phyloP scores from a whole-genome alignment of 345 rosid genomes.

The Eucalyptus erythrocorys region DNA sequence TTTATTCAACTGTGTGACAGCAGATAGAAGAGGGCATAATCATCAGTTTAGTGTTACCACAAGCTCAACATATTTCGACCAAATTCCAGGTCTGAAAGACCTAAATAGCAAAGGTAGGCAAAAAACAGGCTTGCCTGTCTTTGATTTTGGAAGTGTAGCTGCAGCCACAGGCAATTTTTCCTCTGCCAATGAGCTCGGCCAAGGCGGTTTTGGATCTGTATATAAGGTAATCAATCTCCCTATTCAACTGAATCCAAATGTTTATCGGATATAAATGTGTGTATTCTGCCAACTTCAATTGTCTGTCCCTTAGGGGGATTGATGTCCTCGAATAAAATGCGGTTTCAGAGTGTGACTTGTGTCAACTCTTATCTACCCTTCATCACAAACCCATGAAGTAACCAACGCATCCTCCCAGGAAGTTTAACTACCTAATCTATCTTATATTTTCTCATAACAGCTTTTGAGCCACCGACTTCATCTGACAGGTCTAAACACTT shows the following conservation, averaged over 20 bases:
- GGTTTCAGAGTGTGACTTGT: background rate
- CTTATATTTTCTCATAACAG: background rate
- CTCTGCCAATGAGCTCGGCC: background rate
- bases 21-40: background rate
- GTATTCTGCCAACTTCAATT: background rate
- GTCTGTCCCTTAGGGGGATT: background rate
- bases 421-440: background rate
- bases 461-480: background rate
- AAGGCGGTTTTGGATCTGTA: slow-evolving; percentile 13
- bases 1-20: background rate
- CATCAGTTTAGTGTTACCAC: background rate
- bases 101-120: background rate
- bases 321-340: background rate
- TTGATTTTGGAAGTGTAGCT: background rate
- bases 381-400: background rate
- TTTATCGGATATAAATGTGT: too few species aligned
- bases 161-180: slow-evolving; percentile 11
- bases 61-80: background rate
- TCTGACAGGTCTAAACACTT: background rate
- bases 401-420: background rate
- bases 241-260: too few species aligned
- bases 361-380: background rate
- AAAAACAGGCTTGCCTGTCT: background rate
- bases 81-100: background rate
- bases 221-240: slow-evolving; percentile 3